phyloP scores from a whole-genome alignment of 441 rosid genomes.

The Pelargonium myrrhifolium region DNA sequence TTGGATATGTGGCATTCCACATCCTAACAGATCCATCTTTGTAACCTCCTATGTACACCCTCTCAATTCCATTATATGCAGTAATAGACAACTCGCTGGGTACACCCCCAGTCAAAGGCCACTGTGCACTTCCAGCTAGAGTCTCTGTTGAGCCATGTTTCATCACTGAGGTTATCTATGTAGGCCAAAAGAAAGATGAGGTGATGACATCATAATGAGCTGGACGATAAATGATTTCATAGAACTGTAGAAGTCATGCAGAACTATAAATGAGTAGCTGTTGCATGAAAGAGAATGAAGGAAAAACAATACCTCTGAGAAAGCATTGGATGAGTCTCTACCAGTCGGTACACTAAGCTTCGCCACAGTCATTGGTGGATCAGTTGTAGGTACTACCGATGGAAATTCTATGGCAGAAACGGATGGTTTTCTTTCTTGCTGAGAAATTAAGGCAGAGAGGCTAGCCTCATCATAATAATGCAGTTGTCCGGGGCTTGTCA shows the following conservation, averaged over 20 bases:
- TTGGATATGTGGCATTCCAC: conserved; percentile 50
- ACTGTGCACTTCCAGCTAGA: conserved; percentile 24
- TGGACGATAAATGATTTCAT: conserved; percentile 12
- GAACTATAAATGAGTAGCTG: not conserved
- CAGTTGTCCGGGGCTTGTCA: conserved; percentile 55
- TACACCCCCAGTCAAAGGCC: conserved; percentile 73
- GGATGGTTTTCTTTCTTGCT: conserved; percentile 31
- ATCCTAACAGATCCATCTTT: conserved; percentile 57
- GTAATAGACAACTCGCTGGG: conserved; percentile 33
- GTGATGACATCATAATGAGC: conserved; percentile 6
- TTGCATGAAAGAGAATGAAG: conserved; percentile 8
- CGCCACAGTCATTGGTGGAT: conserved; percentile 44
- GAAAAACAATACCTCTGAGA: conserved; percentile 41
- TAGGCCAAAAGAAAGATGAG: conserved; percentile 1
- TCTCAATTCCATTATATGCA: conserved; percentile 31
- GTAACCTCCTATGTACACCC: conserved; percentile 58
- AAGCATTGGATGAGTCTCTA: conserved; percentile 34
- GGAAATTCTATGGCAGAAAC: conserved; percentile 43
- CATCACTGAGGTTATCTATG: conserved; percentile 28
- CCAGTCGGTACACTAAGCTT: conserved; percentile 30
- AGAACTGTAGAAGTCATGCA: conserved; percentile 1
- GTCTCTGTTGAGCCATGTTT: conserved; percentile 25
- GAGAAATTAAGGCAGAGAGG: conserved; percentile 39
- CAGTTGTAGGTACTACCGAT: conserved; percentile 40
- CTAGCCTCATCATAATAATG: conserved; percentile 44